These are phyloP conservation scores for Purshia tridentata DNA, from an alignment of 306 rosid species.

Conservation along the genomic window DNA sequence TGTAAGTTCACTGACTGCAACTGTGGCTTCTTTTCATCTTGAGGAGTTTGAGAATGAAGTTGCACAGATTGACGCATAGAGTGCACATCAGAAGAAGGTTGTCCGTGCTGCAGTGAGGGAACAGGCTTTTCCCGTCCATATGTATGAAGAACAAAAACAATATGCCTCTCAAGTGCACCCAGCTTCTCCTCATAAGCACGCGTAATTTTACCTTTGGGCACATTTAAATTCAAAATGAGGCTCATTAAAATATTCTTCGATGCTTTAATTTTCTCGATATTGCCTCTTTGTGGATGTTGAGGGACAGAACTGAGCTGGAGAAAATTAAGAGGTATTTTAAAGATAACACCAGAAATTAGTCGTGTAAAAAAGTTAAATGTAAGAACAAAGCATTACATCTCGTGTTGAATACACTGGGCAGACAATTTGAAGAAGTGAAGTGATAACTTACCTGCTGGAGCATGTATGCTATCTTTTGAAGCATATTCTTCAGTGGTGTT, in stretches of 20 bases:
- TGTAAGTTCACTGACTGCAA: constrained; percentile 54
- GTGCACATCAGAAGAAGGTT: constrained; percentile 62
- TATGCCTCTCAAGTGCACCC: constrained; percentile 56
- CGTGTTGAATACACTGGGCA: neutral
- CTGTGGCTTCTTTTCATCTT: constrained; percentile 60
- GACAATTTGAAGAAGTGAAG: constrained; percentile 3
- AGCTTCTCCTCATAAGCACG: constrained; percentile 50
- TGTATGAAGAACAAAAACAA: constrained; percentile 33
- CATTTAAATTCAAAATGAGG: constrained; percentile 39
- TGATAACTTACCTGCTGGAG: constrained; percentile 55
- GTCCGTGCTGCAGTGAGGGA: constrained; percentile 52
- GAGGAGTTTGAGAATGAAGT: constrained; percentile 53
- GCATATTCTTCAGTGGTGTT: constrained; percentile 39
- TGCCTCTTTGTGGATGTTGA: constrained; percentile 55
- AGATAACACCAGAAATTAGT: constrained; percentile 4
- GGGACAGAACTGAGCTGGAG: constrained; percentile 57
- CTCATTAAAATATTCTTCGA: constrained; percentile 51
- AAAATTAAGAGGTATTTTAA: constrained; percentile 1
- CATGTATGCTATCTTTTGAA: constrained; percentile 45
- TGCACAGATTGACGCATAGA: constrained; percentile 47
- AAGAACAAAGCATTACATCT: neutral
- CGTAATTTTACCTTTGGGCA: constrained; percentile 40
- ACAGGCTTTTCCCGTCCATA: constrained; percentile 50
- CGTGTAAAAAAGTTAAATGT: neutral
- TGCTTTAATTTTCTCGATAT: constrained; percentile 45